A percentile compares a stretch with the other conserved stretches of the same genome.
Conservation (phyloP, 2,329 filamentous ascomycete genomes). For the Clonostachys byssicola region DNA sequence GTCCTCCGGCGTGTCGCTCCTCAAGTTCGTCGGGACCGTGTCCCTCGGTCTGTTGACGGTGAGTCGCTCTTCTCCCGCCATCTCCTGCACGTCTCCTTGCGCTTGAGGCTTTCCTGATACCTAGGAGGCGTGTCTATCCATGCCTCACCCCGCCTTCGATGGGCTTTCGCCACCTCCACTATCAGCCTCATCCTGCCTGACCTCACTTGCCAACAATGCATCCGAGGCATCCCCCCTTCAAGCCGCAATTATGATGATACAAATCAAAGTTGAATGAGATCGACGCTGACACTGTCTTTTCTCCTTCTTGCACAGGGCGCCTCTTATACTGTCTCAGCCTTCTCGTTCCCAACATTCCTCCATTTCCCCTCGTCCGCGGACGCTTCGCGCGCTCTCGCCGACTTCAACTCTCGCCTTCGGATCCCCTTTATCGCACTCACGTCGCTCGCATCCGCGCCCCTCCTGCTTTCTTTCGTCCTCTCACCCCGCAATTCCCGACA, state of each 20-base stretch:
- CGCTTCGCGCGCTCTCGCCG: constrained; percentile 67
- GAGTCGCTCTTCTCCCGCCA: constrained; percentile 27
- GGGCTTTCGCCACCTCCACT: no score
- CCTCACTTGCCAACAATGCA: no score
- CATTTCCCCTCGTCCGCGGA: constrained; percentile 71
- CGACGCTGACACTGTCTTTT: no score
- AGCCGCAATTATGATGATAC: no score
- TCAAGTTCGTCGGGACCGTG: constrained; percentile 91
- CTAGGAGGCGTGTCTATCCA: no score
- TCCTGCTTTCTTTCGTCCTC: constrained; percentile 73
- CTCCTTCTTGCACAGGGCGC: constrained; percentile 59
- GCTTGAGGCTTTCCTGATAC: no score
- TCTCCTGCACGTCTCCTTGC: background rate
- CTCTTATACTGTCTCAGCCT: constrained; percentile 75
- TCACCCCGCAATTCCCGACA: constrained; percentile 74
- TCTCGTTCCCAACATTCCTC: constrained; percentile 77
- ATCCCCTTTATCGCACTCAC: constrained; percentile 65
- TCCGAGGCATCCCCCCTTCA: no score
- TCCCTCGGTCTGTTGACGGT: constrained; percentile 86
- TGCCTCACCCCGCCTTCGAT: no score
- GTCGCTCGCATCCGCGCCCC: constrained; percentile 63
- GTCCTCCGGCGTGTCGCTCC: constrained; percentile 66
- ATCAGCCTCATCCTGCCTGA: no score
- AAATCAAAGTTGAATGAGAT: no score
- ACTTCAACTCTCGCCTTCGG: constrained; percentile 59